Base-by-base conservation (phyloP, 306 rosid species). In the Quercus engelmannii region DNA sequence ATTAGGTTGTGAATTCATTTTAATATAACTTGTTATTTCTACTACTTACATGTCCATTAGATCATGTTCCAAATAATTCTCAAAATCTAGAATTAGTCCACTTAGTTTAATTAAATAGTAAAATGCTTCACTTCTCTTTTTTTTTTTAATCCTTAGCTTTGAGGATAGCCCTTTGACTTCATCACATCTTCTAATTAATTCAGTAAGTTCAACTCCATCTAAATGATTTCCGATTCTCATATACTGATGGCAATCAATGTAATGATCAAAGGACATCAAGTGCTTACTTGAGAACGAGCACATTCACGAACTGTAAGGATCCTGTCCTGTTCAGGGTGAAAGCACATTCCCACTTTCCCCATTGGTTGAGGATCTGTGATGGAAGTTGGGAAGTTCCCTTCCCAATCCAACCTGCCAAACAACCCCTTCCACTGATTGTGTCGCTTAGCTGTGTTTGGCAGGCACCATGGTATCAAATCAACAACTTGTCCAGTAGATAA, bases 261-360 rank as follows among this genome's bases (percentile, higher is more conserved):
- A 54, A 82, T 55, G 28, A 69, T 26, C 61, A 63, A 55, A 38
- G 62, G 69, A 1, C n/a, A 64, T 25, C 4, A 71, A 5, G 25
- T 38, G 84, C 97, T 86, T 87, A 91, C 98, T 88, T 95, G 99
- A 65, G 99, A 95, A 69, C 98, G 90, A 46, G 99, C 99, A 13
- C 98, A 95, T 86, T 95, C 99, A 0, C 98, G 93, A 73, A 95
- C 99, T 0, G 99, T 90, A 14, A 95, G 91, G 74, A 95, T 95
- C 74, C 99, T 87, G 80, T 95, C 97, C 86, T 95, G 99, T 5
- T 90, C 97, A 6, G 99, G 99, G 79, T 95, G 99, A 81, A 95
- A 95, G 87, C 99, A 95, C 99, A 95, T 91, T 73, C 99, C 99
- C 78, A 95, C 98, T 83, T 95, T 95, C 18, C 99, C 99, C 99